Percentiles rank a stretch among this genome's conserved stretches.
These are phyloP conservation scores for Zygoascus biomembranicola DNA, from an alignment of 805 yeast genomes.

Conservation along the genomic window DNA sequence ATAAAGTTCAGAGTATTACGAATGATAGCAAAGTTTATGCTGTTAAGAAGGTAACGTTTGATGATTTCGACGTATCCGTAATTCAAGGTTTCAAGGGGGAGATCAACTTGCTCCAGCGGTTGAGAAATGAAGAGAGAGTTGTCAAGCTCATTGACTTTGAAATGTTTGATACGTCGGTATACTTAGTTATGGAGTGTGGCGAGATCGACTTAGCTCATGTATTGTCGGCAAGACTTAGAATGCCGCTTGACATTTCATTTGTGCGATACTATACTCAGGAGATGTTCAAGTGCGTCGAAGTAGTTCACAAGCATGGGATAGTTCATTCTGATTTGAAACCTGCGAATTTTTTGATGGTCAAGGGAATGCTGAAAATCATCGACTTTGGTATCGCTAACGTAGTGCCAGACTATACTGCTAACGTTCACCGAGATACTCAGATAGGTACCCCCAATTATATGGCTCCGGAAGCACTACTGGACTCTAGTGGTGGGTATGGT, in stretches of 20 bases:
- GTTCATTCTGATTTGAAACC: slow-evolving; percentile 76
- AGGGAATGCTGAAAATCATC: slow-evolving; percentile 76
- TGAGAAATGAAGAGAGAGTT: slow-evolving; percentile 59
- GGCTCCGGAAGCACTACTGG: slow-evolving; percentile 93
- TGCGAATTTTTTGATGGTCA: slow-evolving; percentile 48
- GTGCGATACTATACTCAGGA: slow-evolving; percentile 74
- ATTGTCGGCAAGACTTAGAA: slow-evolving; percentile 44
- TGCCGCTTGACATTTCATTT: slow-evolving; percentile 60
- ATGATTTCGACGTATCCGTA: slow-evolving; percentile 68
- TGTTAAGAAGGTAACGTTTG: slow-evolving; percentile 65
- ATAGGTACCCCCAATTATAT: slow-evolving; percentile 95
- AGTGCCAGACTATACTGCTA: slow-evolving; percentile 85
- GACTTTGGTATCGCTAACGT: slow-evolving; percentile 92
- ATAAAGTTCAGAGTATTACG: slow-evolving; percentile 47
- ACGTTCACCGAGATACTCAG: slow-evolving; percentile 81
- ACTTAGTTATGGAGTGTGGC: slow-evolving; percentile 90
- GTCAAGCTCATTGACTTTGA: slow-evolving; percentile 70
- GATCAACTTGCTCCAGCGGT: slow-evolving; percentile 58
- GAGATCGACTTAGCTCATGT: slow-evolving; percentile 84
- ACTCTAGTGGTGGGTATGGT: slow-evolving; percentile 31
- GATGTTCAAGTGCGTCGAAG: slow-evolving; percentile 69
- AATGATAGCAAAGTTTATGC: slow-evolving; percentile 57
- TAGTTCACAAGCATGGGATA: slow-evolving; percentile 80
- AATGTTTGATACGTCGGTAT: slow-evolving; percentile 53
- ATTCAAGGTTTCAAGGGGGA: slow-evolving; percentile 83